Base-by-base conservation (phyloP, 768 basidiomycete genomes). In the Mycena amicta region DNA sequence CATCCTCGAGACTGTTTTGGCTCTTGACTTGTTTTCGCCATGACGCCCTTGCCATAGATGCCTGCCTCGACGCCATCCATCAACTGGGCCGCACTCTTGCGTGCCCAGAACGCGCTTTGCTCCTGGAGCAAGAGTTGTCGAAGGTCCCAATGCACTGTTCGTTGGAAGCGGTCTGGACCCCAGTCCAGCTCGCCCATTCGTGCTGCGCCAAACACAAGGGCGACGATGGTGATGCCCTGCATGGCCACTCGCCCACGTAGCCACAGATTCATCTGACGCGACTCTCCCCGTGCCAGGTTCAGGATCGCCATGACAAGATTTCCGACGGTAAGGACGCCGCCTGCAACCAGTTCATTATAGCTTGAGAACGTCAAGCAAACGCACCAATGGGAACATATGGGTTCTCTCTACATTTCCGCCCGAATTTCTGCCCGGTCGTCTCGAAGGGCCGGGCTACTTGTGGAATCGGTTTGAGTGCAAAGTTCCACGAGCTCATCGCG, bases 371-470 rank as follows among this genome's bases (percentile, higher is more conserved):
- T 45, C 43, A 12, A 8, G 2, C 51, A 28, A 23, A 71, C 82
- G 62, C 49, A 84, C 85, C 81, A 40, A 85, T 68, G n/a, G 85
- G 85, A 0, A 86, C 84, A 40, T 84, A 74, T 0, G 85, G 85
- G 61, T 87, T 78, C 65, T 86, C 79, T 62, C 79, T 81, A 67
- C 81, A 75, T 68, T 85, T 85, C 16, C 77, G 70, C 31, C 65
- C 49, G 12, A 72, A 75, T 65, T 74, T 77, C 53, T 80, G 73
- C 37, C 72, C 69, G 61, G 75, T 77, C 11, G 74, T 71, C 66
- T 80, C 78, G 55, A 57, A 64, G 13, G 62, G 62, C 2, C 62
- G 62, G 25, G 59, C 53, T 11, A 64, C 50, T 37, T 53, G 55
- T 27, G 55, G 58, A 5, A 58, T 53, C 45, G 62, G 62, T 49